Conservation (phyloP, 441 rosid species). For the Aquilaria agallochum region DNA sequence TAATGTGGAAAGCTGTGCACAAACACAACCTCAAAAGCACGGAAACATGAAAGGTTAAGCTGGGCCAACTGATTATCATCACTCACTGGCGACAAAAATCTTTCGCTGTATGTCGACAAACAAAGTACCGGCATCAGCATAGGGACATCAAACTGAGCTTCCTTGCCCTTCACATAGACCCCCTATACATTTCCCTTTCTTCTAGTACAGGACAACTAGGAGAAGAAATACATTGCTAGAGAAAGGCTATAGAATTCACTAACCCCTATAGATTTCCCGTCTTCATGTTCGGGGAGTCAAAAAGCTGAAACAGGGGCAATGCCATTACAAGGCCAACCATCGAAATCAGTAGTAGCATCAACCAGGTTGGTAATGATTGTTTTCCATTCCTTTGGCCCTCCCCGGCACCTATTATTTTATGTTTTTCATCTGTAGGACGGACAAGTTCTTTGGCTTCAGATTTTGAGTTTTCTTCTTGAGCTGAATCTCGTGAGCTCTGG, state of each 20-base stretch:
- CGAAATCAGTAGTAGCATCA: slow-evolving; percentile 77
- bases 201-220: slow-evolving; percentile 20
- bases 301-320: slow-evolving; percentile 88
- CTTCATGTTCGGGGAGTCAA: slow-evolving; percentile 25
- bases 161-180: slow-evolving; percentile 10
- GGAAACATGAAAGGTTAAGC: not conserved
- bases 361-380: slow-evolving; percentile 77
- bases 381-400: slow-evolving; percentile 48
- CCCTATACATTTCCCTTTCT: slow-evolving; percentile 26
- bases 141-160: slow-evolving; percentile 9
- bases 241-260: slow-evolving; percentile 15
- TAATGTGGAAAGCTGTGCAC: too few relatives aligned
- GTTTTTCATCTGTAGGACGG: slow-evolving; percentile 24
- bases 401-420: slow-evolving; percentile 26
- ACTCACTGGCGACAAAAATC: not conserved
- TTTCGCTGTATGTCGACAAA: slow-evolving; percentile 8
- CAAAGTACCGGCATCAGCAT: slow-evolving; percentile 21
- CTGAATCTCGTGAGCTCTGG: slow-evolving; percentile 31
- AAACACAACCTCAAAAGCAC: not conserved
- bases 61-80: slow-evolving; percentile 8
- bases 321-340: slow-evolving; percentile 93
- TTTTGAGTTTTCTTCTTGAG: slow-evolving; percentile 35
- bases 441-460: slow-evolving; percentile 28
- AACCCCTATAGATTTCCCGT: slow-evolving; percentile 17
- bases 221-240: slow-evolving; percentile 16